phyloP scores from a whole-genome alignment of 2,329 filamentous ascomycete species.

The Pseudocercospora macadamiae region DNA sequence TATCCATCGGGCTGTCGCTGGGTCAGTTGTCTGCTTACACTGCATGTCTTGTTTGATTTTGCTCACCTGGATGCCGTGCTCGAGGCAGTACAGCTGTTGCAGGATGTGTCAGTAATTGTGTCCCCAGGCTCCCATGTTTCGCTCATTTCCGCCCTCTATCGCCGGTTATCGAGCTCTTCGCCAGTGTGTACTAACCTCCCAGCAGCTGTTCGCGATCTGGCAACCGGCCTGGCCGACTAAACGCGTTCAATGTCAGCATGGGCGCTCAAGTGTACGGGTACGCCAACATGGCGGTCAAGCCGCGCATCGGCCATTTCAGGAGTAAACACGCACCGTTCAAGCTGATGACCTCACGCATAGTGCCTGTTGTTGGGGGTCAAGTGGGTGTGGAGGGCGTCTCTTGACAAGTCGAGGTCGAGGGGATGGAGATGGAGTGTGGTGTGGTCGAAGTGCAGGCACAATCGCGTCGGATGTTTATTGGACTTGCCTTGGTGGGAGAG shows the following conservation, averaged over 20 bases:
- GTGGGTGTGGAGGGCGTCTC: conserved; percentile 24
- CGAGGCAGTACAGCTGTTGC: conserved; percentile 93
- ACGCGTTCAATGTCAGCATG: conserved; percentile 57
- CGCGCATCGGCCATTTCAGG: conserved; percentile 37
- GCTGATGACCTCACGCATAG: conserved; percentile 99
- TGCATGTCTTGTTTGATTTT: conserved; percentile 20
- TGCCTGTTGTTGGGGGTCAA: conserved; percentile 45
- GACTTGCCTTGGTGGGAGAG: background rate
- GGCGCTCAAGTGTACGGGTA: conserved; percentile 17
- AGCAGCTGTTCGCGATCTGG: conserved; percentile 99
- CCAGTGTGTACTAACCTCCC: conserved; percentile 78
- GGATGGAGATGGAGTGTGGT: conserved; percentile 14
- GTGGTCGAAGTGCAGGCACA: conserved; percentile 12
- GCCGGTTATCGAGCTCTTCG: conserved; percentile 22
- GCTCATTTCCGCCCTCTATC: conserved; percentile 23
- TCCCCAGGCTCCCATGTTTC: conserved; percentile 36
- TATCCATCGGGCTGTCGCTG: conserved; percentile 87
- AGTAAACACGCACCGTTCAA: conserved; percentile 80
- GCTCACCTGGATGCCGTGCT: conserved; percentile 97
- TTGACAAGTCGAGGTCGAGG: conserved; percentile 23
- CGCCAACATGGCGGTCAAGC: conserved; percentile 46
- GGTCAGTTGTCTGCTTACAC: conserved; percentile 25
- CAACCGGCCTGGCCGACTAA: conserved; percentile 99
- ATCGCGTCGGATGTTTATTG: conserved; percentile 7
- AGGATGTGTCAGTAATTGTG: conserved; percentile 34